Evolutionary conservation across 306 rosid species (phyloP).

Genomic region (apple (Malus domestica)): DNA sequence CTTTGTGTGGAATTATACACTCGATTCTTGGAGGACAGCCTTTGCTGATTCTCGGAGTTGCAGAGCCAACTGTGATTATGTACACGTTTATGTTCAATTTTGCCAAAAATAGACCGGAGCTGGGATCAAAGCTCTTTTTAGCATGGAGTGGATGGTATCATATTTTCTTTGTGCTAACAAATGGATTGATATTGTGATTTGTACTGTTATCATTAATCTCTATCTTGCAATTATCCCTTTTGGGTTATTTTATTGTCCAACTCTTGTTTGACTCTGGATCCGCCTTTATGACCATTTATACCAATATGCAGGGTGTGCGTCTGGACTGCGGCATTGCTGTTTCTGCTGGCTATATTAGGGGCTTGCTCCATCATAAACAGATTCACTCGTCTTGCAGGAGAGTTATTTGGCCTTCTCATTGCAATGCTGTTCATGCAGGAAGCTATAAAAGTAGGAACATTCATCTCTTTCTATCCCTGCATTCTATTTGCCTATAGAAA

Average conservation of each 20-base stretch:
- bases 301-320: conserved; percentile 56
- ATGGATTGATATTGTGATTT: background rate
- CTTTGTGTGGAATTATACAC: conserved; percentile 74
- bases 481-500: background rate
- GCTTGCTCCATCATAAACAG: conserved; percentile 78
- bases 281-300: conserved; percentile 2
- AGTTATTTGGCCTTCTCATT: conserved; percentile 78
- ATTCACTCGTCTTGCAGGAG: conserved; percentile 76
- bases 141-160: conserved; percentile 79
- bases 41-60: conserved; percentile 74
- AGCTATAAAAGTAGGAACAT: conserved; percentile 54
- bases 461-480: background rate
- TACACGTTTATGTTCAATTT: conserved; percentile 77
- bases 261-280: background rate
- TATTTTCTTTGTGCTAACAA: conserved; percentile 1
- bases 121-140: conserved; percentile 72
- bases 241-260: background rate
- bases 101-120: conserved; percentile 59
- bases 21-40: conserved; percentile 81
- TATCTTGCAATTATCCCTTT: background rate
- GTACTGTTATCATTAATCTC: background rate
- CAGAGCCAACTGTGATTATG: conserved; percentile 85
- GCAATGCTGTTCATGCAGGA: conserved; percentile 86
- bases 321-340: conserved; percentile 68
- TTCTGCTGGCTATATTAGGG: conserved; percentile 66